Conservation (phyloP, 208 protist species). For the Trypanosoma mega region DNA sequence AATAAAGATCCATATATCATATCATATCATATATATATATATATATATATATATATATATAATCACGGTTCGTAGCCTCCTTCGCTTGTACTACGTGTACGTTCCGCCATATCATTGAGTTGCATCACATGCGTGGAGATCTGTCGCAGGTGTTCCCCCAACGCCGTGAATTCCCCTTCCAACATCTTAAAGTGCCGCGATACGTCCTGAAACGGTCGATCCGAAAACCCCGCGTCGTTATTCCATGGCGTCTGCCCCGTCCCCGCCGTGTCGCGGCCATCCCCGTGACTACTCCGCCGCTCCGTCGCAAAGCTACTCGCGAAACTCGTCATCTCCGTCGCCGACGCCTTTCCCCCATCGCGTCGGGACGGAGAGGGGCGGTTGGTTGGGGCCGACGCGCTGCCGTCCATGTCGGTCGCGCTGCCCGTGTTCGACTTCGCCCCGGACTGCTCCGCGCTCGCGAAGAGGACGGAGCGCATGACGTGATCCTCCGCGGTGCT, state of each 20-base stretch:
- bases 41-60: not conserved
- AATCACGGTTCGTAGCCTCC: not conserved
- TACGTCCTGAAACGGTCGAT: conserved; percentile 78
- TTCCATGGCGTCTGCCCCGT: conserved; percentile 7
- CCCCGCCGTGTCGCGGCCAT: not conserved
- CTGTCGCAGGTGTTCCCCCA: conserved; percentile 75
- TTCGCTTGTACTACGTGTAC: conserved; percentile 30
- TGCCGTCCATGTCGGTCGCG: conserved; percentile 29
- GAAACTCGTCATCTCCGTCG: not conserved
- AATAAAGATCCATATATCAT: not conserved
- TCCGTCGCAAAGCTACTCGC: not conserved
- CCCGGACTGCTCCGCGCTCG: conserved; percentile 39
- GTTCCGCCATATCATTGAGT: conserved; percentile 81
- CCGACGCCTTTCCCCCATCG: not conserved
- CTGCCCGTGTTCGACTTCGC: conserved; percentile 17
- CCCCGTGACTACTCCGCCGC: not conserved
- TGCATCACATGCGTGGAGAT: conserved; percentile 81
- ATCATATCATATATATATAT: not conserved
- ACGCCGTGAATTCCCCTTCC: conserved; percentile 67
- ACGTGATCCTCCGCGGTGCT: conserved; percentile 56
- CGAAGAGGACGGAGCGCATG: conserved; percentile 70
- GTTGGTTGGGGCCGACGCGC: not conserved
- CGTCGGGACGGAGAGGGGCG: not conserved
- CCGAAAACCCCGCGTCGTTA: conserved; percentile 29
- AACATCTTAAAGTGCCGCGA: conserved; percentile 65